A percentile compares a stretch with the other conserved stretches of the same genome.
phyloP scores from a whole-genome alignment of 2,329 filamentous ascomycete genomes.

The Monosporascus sp. region DNA sequence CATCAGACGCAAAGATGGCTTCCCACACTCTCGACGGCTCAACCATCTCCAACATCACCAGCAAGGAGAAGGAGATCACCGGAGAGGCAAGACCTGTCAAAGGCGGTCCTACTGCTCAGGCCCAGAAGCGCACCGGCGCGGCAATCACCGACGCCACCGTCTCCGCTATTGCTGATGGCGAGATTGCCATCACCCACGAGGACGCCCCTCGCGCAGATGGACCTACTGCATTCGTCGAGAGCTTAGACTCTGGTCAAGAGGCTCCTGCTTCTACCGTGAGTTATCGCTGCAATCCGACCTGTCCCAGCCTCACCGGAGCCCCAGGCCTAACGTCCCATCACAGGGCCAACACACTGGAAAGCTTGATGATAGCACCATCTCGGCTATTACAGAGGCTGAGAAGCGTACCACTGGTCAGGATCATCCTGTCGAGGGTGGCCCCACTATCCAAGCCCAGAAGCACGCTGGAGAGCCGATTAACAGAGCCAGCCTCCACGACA shows the following conservation, averaged over 20 bases:
- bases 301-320: too few relatives aligned
- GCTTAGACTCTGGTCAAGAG: background rate
- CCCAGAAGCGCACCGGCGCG: slow-evolving; percentile 32
- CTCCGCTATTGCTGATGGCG: slow-evolving; percentile 35
- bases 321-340: too few relatives aligned
- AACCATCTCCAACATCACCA: slow-evolving; percentile 35
- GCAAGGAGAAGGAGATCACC: slow-evolving; percentile 33
- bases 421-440: slow-evolving; percentile 29
- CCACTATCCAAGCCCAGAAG: slow-evolving; percentile 34
- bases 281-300: background rate
- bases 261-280: background rate
- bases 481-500: slow-evolving; percentile 30
- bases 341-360: background rate
- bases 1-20: background rate
- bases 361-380: slow-evolving; percentile 23
- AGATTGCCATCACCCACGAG: slow-evolving; percentile 33
- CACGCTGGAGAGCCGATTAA: slow-evolving; percentile 27
- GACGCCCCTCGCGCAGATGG: slow-evolving; percentile 7
- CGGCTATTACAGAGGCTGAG: slow-evolving; percentile 34
- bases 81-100: slow-evolving; percentile 27
- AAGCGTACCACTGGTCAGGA: slow-evolving; percentile 31
- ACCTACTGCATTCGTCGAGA: background rate
- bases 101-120: slow-evolving; percentile 35
- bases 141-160: slow-evolving; percentile 28
- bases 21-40: background rate